Conservation (phyloP, 1,284 basidiomycete genomes). For the Leccinum subrobustum region DNA sequence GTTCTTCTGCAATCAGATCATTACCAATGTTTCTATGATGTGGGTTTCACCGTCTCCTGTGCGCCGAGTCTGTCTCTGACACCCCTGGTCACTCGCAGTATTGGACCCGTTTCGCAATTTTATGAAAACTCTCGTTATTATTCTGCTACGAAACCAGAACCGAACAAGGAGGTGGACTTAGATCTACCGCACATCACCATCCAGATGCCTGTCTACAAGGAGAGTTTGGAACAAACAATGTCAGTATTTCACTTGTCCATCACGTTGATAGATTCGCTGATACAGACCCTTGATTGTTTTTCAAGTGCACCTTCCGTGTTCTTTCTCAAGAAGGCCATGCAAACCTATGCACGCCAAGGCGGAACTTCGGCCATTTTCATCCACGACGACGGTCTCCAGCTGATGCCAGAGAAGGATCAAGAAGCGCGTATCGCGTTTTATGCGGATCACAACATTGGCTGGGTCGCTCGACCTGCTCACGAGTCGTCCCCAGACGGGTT, state of each 20-base stretch:
- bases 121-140: conserved; percentile 74
- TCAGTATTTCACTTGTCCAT: conserved; percentile 32
- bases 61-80: not conserved
- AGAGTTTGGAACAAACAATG: conserved; percentile 71
- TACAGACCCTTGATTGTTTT: conserved; percentile 45
- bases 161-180: conserved; percentile 58
- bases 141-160: conserved; percentile 56
- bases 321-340: conserved; percentile 82
- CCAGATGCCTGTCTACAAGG: conserved; percentile 82
- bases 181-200: conserved; percentile 73
- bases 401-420: conserved; percentile 58
- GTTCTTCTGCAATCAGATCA: conserved; percentile 64
- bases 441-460: conserved; percentile 81
- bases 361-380: conserved; percentile 75
- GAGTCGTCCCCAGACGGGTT: conserved; percentile 45
- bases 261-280: conserved; percentile 46
- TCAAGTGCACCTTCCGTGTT: conserved; percentile 69
- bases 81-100: conserved; percentile 32
- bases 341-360: conserved; percentile 81
- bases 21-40: conserved; percentile 61
- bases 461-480: conserved; percentile 77
- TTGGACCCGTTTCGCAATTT: conserved; percentile 75
- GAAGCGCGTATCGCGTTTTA: conserved; percentile 72
- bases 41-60: conserved; percentile 18
- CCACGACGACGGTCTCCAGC: conserved; percentile 76